phyloP scores from a whole-genome alignment of 768 basidiomycete species.

The Kwoniella sp. region DNA sequence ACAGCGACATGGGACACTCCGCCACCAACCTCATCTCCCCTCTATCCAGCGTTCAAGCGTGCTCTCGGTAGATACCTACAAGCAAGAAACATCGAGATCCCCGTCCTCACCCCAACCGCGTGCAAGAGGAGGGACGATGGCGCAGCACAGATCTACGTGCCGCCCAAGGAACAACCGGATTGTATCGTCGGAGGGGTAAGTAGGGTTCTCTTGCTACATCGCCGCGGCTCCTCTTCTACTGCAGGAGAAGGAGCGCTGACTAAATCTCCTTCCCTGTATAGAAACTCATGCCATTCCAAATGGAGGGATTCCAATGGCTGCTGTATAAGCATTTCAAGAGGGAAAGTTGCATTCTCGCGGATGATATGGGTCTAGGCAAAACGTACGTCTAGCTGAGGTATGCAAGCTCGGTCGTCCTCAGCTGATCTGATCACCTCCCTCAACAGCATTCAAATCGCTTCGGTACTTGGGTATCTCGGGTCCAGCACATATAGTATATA shows the following conservation, averaged over 20 bases:
- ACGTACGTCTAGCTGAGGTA: slow-evolving; percentile 41
- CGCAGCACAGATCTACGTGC: slow-evolving; percentile 51
- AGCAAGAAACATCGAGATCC: slow-evolving; percentile 66
- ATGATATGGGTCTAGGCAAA: slow-evolving; percentile 81
- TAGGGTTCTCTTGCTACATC: background rate
- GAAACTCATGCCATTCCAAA: slow-evolving; percentile 79
- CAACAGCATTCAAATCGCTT: slow-evolving; percentile 84
- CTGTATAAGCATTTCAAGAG: slow-evolving; percentile 51
- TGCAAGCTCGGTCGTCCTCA: background rate
- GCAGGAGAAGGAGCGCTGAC: too few relatives aligned
- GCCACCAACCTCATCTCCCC: slow-evolving; percentile 63
- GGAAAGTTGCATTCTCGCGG: slow-evolving; percentile 66
- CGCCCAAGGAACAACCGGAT: slow-evolving; percentile 63
- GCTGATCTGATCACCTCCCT: slow-evolving; percentile 58
- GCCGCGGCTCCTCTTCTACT: too few relatives aligned
- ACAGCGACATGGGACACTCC: slow-evolving; percentile 93
- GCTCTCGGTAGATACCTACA: slow-evolving; percentile 71
- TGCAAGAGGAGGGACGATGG: slow-evolving; percentile 41
- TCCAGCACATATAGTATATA: slow-evolving; percentile 62
- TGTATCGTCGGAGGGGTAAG: slow-evolving; percentile 62
- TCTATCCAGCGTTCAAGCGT: slow-evolving; percentile 66
- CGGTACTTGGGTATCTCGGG: slow-evolving; percentile 73
- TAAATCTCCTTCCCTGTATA: too few relatives aligned
- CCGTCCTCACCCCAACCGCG: slow-evolving; percentile 57
- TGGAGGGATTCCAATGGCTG: slow-evolving; percentile 57